Base-by-base conservation (phyloP, 169 alveolate species). In the Eimeria acervulina region DNA sequence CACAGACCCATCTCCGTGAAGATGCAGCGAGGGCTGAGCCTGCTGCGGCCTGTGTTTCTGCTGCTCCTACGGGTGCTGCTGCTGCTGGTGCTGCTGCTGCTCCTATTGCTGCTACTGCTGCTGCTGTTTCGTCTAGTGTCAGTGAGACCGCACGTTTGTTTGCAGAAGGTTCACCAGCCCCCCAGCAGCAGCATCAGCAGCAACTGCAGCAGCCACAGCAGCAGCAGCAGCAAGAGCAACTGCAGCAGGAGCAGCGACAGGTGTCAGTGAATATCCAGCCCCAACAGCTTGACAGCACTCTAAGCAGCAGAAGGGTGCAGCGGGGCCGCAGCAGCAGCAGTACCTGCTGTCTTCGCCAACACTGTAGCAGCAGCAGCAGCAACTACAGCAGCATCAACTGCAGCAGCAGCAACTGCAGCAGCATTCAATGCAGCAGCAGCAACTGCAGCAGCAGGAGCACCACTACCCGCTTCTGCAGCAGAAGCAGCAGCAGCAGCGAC, bases 291-390 rank as follows among this genome's bases (percentile, higher is more conserved):
- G 36, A 7, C 19, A 36, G 3, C 87, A 0, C 33, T 44, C 5
- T 44, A 40, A 26, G 31, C 55, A 23, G 13, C 36, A 6, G 52
- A 31, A 38, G n/a, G 90, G 51, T 47, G 42, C 90, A 44, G 90
- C 51, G 61, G 36, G 61, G 55, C 31, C 83, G 83, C 83, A 74
- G 85, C 59, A 42, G 59, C 59, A 10, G 85, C 51, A 28, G 90
- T 42, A 42, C 42, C 66, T 81, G 72, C 90, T 47, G 90, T 36
- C 61, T 19, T 42, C 85, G 59, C 61, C n/a, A 42, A 23, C 85
- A 23, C 61, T 61, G 36, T 21, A 17, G 85, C 61, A 74, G 19
- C 61, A 40, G 85, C 61, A 74, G 33, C 36, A 38, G 15, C 85
- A 7, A 61, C 59, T 5, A 36, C 51, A 74, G 31, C 51, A 40